Base-by-base conservation (phyloP, 352 stramenopile genomes). In the Pythium oligandrum region DNA sequence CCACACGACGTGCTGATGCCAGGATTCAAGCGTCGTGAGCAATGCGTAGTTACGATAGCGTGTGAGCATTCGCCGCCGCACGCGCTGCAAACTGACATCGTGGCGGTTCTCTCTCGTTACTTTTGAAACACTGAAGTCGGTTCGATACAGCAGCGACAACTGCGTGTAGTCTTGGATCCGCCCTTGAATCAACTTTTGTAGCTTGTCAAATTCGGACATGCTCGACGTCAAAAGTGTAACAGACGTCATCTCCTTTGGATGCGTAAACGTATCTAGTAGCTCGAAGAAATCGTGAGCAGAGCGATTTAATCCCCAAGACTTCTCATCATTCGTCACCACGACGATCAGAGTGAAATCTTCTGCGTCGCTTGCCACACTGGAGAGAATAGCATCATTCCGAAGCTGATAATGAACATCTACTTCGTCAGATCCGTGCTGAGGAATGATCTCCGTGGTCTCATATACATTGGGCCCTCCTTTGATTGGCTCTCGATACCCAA, bases 21-120 rank as follows among this genome's bases (percentile, higher is more conserved):
- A 78, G 40, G 49, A 37, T 51, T 70, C 47, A 11, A 83, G 46
- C 5, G 57, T 70, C 30, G 57, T 61, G 1, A 71, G 40, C 17
- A 79, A 44, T 33, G 66, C 63, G 31, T 64, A 73, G 53, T 83
- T 83, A 6, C 72, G 66, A 38, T 79, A 78, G n/a, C 72, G 67
- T 54, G 66, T 61, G 17, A 79, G 32, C 57, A 75, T 83, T 4
- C 70, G 62, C 8, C 73, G 57, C 36, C 73, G 57, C 12, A 32
- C 46, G 11, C n/a, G 47, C 30, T 83, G 73, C 4, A 78, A 34
- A 4, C 26, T 0, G 39, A 59, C 47, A 4, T 57, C 38, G 17
- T 83, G 59, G n/a, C 69, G 69, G 36, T 71, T 71, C 2, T 34
- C n/a, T 0, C 71, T 57, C 5, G 46, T 65, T 30, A 73, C 53